Conservation (phyloP, 139 green algal genomes). For the Chlorella sorokiniana region DNA sequence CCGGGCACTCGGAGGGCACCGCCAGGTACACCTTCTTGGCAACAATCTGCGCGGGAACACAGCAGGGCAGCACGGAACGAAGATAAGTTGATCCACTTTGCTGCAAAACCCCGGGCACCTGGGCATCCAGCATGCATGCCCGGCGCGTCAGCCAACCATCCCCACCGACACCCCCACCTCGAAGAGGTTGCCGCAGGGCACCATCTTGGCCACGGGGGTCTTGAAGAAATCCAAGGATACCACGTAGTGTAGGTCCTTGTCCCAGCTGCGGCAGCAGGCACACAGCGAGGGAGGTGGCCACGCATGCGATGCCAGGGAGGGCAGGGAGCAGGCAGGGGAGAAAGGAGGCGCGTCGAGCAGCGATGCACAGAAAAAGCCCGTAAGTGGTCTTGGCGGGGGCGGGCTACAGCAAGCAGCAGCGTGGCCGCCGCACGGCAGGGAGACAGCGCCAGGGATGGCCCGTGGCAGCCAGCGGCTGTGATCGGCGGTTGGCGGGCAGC, state of each 20-base stretch:
- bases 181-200: slow-evolving; percentile 93
- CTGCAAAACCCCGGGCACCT: background rate
- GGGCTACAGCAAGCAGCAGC: too few relatives aligned
- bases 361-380: background rate
- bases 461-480: too few relatives aligned
- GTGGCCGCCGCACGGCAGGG: too few relatives aligned
- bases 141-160: background rate
- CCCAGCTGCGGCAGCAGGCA: slow-evolving; percentile 63
- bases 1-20: slow-evolving; percentile 74
- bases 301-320: too few relatives aligned
- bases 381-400: too few relatives aligned
- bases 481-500: too few relatives aligned
- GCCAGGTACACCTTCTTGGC: slow-evolving; percentile 74
- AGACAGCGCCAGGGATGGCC: too few relatives aligned
- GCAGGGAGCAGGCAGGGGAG: too few relatives aligned
- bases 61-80: background rate
- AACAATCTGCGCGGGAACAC: slow-evolving; percentile 7
- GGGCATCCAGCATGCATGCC: too few relatives aligned
- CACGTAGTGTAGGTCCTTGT: slow-evolving; percentile 90
- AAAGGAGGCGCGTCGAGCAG: too few relatives aligned
- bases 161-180: too few relatives aligned
- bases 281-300: background rate
- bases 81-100: background rate
- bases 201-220: slow-evolving; percentile 54
- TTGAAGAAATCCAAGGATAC: slow-evolving; percentile 79